Conservation (phyloP, 805 yeast species). For the Starmerella apis region DNA sequence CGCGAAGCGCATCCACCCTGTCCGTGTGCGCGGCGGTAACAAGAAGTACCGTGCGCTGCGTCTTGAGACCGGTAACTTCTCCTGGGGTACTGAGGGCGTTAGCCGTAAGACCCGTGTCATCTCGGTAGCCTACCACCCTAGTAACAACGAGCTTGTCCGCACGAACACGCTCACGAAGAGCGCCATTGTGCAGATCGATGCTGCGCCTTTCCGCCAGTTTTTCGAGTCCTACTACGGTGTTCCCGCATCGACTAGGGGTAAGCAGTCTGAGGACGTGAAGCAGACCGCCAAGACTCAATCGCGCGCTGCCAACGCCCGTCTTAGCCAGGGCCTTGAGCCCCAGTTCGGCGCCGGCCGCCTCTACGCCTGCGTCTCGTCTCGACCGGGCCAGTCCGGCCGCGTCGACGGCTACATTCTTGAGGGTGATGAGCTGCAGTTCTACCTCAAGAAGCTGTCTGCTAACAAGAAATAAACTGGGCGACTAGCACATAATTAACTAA, state of each 20-base stretch:
- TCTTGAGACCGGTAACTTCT: slow-evolving; percentile 83
- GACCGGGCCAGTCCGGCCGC: slow-evolving; percentile 99
- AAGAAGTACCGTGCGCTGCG: slow-evolving; percentile 99
- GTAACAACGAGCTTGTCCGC: slow-evolving; percentile 99
- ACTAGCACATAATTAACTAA: slow-evolving; percentile 14
- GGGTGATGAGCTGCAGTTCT: slow-evolving; percentile 99
- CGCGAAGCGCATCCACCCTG: slow-evolving; percentile 96
- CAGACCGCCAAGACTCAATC: slow-evolving; percentile 51
- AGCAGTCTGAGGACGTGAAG: slow-evolving; percentile 76
- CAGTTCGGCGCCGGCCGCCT: slow-evolving; percentile 99
- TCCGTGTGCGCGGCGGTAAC: slow-evolving; percentile 99
- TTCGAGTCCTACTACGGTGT: slow-evolving; percentile 97
- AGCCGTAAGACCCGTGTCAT: slow-evolving; percentile 98
- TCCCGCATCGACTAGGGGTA: slow-evolving; percentile 41
- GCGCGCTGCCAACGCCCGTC: slow-evolving; percentile 74
- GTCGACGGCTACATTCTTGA: slow-evolving; percentile 99
- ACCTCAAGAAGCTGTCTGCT: slow-evolving; percentile 94
- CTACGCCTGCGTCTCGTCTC: slow-evolving; percentile 95
- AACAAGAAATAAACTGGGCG: slow-evolving; percentile 64
- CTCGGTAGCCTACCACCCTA: slow-evolving; percentile 97
- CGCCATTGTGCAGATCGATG: slow-evolving; percentile 98
- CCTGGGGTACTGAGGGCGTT: slow-evolving; percentile 99
- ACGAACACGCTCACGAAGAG: slow-evolving; percentile 98
- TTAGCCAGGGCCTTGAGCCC: slow-evolving; percentile 82
- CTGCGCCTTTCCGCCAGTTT: slow-evolving; percentile 99